Base-by-base conservation (phyloP, 2,329 filamentous ascomycete genomes). In the Colletotrichum tropicale region DNA sequence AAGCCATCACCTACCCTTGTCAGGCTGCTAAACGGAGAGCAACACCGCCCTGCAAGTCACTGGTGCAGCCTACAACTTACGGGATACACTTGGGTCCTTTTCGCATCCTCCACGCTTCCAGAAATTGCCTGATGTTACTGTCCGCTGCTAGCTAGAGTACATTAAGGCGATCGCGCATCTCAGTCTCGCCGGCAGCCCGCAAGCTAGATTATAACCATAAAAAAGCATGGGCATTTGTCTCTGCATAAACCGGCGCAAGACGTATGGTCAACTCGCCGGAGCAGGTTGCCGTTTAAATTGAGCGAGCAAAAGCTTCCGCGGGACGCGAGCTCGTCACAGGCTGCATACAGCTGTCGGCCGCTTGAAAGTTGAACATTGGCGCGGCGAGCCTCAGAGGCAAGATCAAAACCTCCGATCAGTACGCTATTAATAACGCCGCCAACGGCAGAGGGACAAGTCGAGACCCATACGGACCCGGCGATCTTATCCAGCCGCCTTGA, bases 361-460 rank as follows among this genome's bases (percentile, higher is more conserved):
- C 62, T 38, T 34, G 21, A 36, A 13, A 26, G 5, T 18, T 16
- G 8, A 34, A 18, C 12, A 56, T 32, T 38, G 18, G 30, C 21
- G 34, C 12, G 34, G 61, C 48, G 36, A 32, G 48, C 55, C 32
- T 62, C 36, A 16, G 21, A 61, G 61, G 32, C 55, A 69, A 61
- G 55, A 60, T 56, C 28, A 64, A 71, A 75, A 68, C 70, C 34
- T 73, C 73, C 64, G 70, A 65, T 75, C 70, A 73, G 73, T 73
- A 65, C 64, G 72, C 70, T 73, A 73, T 73, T 75, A 75, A 73
- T 75, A 75, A 69, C 73, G 48, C 24, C 30, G 43, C 64, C 64
- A 58, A 73, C 58, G 30, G 32, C 24, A 55, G 26, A 52, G 34
- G 38, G 26, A 60, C 70, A 73, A 75, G 58, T 69, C 62, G 70